Evolutionary conservation across 495 filamentous ascomycete species (phyloP).

Genomic region (Penicillium samsonianum): DNA sequence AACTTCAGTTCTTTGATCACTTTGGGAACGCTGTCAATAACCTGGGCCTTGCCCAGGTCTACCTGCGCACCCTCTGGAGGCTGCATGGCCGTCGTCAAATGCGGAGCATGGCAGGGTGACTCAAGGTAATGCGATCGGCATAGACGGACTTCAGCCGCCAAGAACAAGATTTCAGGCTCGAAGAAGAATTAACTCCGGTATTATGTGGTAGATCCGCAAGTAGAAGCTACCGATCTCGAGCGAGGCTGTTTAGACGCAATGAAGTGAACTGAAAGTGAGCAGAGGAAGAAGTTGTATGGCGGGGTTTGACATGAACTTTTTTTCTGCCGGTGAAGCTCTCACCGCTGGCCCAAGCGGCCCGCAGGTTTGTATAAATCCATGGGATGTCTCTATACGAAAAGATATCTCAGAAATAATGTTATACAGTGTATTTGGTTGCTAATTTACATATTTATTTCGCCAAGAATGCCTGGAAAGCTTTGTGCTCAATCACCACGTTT

Average conservation of each 20-base stretch:
- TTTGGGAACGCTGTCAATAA: slow-evolving; percentile 83
- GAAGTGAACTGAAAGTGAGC: slow-evolving; percentile 10
- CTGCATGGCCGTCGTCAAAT: slow-evolving; percentile 50
- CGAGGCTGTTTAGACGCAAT: background rate
- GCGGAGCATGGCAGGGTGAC: slow-evolving; percentile 44
- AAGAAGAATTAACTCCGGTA: background rate
- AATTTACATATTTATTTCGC: slow-evolving; percentile 36
- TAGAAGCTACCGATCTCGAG: background rate
- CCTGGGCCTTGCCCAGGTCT: slow-evolving; percentile 77
- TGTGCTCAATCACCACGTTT: slow-evolving; percentile 89
- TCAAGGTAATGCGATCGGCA: slow-evolving; percentile 31
- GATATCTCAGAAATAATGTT: slow-evolving; percentile 7
- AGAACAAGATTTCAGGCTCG: background rate
- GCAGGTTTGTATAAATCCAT: background rate
- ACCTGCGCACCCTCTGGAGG: slow-evolving; percentile 50
- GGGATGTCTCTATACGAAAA: background rate
- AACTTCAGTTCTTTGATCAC: slow-evolving; percentile 92
- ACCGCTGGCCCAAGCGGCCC: slow-evolving; percentile 13
- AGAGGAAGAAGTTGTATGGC: slow-evolving; percentile 20
- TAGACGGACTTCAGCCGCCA: slow-evolving; percentile 26
- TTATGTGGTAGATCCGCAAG: background rate
- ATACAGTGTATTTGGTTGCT: slow-evolving; percentile 9
- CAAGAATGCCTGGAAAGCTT: slow-evolving; percentile 90
- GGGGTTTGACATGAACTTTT: slow-evolving; percentile 39
- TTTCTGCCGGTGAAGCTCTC: slow-evolving; percentile 32